Conservation (phyloP, 768 basidiomycete genomes). For the Termitomyces sp. region DNA sequence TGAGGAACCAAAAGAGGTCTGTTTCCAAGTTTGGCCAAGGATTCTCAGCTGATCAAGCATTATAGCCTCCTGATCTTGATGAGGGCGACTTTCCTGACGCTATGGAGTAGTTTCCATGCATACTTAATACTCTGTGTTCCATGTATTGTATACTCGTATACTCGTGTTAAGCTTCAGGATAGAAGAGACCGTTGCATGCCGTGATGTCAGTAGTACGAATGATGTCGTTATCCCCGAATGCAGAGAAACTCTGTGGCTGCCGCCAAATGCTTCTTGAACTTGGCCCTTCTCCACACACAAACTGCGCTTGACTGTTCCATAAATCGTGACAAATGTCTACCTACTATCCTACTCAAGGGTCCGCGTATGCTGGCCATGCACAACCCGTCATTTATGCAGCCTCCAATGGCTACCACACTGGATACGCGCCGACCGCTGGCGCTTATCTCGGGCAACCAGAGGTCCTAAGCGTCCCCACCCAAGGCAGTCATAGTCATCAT, state of each 20-base stretch:
- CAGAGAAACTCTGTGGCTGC: slow-evolving; percentile 1
- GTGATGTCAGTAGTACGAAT: not conserved
- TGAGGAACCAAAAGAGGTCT: slow-evolving; percentile 92
- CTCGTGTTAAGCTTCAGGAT: not conserved
- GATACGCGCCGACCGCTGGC: slow-evolving; percentile 9
- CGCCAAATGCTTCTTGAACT: slow-evolving; percentile 7
- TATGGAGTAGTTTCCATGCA: slow-evolving; percentile 6
- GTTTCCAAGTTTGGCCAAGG: slow-evolving; percentile 14
- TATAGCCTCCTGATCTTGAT: slow-evolving; percentile 86
- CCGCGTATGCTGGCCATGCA: slow-evolving; percentile 13
- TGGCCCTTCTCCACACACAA: not conserved
- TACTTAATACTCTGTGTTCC: not conserved
- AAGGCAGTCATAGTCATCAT: slow-evolving; percentile 18
- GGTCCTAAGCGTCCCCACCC: slow-evolving; percentile 13
- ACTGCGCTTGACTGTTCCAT: not conserved
- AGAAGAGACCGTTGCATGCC: not conserved
- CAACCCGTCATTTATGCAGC: slow-evolving; percentile 28
- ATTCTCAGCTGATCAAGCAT: slow-evolving; percentile 8
- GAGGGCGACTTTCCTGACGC: slow-evolving; percentile 80
- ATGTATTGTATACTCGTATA: too few relatives aligned
- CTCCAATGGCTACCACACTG: slow-evolving; percentile 16
- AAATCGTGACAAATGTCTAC: slow-evolving; percentile 13
- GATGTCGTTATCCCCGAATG: slow-evolving; percentile 3
- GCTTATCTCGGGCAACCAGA: slow-evolving; percentile 12
- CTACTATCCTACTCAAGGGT: slow-evolving; percentile 37